Evolutionary conservation across 495 filamentous ascomycete species (phyloP).

Genomic region (Opeltia flavorubescens): DNA sequence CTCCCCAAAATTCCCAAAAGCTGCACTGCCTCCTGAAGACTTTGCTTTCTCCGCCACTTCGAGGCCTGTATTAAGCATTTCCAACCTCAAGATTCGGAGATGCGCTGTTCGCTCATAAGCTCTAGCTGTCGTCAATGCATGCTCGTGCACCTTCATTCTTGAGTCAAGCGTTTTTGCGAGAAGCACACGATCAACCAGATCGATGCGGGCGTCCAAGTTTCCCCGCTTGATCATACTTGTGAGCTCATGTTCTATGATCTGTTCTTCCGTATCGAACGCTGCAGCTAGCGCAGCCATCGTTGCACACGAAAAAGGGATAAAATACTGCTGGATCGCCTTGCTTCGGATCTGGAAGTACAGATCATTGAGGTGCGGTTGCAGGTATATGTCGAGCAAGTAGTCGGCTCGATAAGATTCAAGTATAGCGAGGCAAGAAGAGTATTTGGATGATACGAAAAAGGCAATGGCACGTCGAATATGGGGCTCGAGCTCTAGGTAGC

Average conservation of each 20-base stretch:
- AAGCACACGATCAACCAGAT: slow-evolving; percentile 68
- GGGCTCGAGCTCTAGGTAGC: slow-evolving; percentile 82
- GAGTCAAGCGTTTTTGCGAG: slow-evolving; percentile 51
- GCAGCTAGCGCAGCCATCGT: slow-evolving; percentile 53
- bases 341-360: slow-evolving; percentile 63
- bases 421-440: slow-evolving; percentile 66
- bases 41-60: slow-evolving; percentile 33
- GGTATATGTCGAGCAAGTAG: slow-evolving; percentile 79
- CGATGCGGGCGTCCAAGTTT: slow-evolving; percentile 64
- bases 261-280: slow-evolving; percentile 42
- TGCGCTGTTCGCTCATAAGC: slow-evolving; percentile 60
- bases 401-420: slow-evolving; percentile 70
- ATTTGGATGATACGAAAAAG: slow-evolving; percentile 78
- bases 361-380: slow-evolving; percentile 57
- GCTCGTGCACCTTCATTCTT: slow-evolving; percentile 50
- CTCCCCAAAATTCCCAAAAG: neutral
- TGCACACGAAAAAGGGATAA: slow-evolving; percentile 65
- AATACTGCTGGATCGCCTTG: slow-evolving; percentile 87
- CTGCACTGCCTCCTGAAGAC: neutral
- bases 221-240: slow-evolving; percentile 58
- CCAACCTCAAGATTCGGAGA: slow-evolving; percentile 60
- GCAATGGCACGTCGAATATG: slow-evolving; percentile 83
- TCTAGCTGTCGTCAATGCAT: slow-evolving; percentile 50
- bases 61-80: slow-evolving; percentile 57
- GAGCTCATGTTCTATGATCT: slow-evolving; percentile 61